A percentile compares a stretch with the other conserved stretches of the same genome.
Evolutionary conservation across 257 asterid genomes (phyloP).

Genomic region (Osmanthus fragrans): DNA sequence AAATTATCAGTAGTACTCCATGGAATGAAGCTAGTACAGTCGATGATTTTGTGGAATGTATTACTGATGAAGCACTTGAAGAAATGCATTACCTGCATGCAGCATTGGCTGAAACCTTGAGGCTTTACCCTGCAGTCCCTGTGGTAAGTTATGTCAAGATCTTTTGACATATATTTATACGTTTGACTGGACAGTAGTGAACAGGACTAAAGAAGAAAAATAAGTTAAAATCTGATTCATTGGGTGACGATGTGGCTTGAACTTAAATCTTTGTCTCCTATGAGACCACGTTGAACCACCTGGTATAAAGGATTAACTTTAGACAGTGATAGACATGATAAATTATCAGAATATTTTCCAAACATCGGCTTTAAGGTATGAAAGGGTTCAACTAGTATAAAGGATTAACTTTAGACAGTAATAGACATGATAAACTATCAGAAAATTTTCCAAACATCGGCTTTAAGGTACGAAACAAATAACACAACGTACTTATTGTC

Average conservation of each 20-base stretch:
- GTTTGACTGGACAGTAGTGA: neutral
- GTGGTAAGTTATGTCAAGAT: slow-evolving; percentile 36
- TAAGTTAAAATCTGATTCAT: no score
- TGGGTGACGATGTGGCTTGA: neutral
- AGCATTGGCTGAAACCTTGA: slow-evolving; percentile 62
- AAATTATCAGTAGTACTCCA: slow-evolving; percentile 16
- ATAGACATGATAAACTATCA: neutral
- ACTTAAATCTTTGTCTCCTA: no score
- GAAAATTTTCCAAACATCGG: no score
- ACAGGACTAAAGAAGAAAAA: neutral
- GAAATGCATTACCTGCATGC: slow-evolving; percentile 78
- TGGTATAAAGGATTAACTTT: no score
- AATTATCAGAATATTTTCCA: neutral
- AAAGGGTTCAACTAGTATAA: no score
- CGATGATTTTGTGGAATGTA: slow-evolving; percentile 38
- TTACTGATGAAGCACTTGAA: slow-evolving; percentile 62
- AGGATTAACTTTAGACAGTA: no score
- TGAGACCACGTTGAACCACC: no score
- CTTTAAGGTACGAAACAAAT: neutral
- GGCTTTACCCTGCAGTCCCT: slow-evolving; percentile 81
- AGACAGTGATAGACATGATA: no score
- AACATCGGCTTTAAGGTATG: neutral
- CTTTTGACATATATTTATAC: neutral
- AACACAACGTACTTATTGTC: no score
- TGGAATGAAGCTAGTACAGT: slow-evolving; percentile 19